Conservation (phyloP, 2,329 filamentous ascomycete species). For the Stromatinia cepivora region DNA sequence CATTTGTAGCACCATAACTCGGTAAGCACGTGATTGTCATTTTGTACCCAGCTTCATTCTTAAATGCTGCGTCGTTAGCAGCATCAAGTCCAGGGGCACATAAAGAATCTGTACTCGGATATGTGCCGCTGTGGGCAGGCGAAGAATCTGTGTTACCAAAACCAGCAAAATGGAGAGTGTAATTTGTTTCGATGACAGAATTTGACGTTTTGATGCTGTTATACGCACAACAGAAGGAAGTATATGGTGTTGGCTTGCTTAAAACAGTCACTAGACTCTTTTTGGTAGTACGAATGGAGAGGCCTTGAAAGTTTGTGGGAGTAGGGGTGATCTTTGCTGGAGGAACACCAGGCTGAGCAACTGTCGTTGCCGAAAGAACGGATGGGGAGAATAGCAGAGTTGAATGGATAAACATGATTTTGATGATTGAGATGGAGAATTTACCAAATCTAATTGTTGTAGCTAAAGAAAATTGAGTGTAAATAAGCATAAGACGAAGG, state of each 20-base stretch:
- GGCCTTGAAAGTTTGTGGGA: background rate
- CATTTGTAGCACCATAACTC: background rate
- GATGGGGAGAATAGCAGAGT: background rate
- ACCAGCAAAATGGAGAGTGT: background rate
- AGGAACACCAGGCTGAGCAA: background rate
- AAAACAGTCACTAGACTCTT: background rate
- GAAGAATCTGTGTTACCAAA: background rate
- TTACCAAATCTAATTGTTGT: background rate
- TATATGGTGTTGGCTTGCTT: background rate
- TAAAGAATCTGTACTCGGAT: background rate
- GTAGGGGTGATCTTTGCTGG: background rate
- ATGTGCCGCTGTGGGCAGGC: background rate
- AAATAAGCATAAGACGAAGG: background rate
- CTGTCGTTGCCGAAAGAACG: background rate
- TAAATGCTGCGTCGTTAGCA: background rate
- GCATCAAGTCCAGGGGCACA: background rate
- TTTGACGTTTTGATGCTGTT: background rate
- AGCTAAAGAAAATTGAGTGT: background rate
- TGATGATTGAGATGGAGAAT: background rate
- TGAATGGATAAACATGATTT: background rate
- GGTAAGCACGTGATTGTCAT: background rate
- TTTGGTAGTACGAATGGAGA: background rate
- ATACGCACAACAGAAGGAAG: background rate
- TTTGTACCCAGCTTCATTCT: background rate
- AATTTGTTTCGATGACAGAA: background rate